Conservation (phyloP, 2,329 filamentous ascomycete genomes). For the Apiospora phragmitis region DNA sequence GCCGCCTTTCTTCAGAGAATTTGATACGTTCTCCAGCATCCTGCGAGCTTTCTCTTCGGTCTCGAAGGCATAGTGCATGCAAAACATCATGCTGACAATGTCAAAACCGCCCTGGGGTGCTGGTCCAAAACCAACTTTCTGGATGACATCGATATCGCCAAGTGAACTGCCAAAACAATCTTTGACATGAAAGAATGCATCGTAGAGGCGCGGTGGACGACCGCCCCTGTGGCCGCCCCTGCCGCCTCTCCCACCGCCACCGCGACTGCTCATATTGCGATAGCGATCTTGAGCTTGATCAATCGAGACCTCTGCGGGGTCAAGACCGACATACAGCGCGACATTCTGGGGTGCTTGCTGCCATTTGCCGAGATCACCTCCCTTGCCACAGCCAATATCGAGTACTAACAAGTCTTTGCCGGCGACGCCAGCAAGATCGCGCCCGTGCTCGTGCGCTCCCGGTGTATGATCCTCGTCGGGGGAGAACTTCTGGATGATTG, state of each 20-base stretch:
- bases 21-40: slow-evolving; percentile 92
- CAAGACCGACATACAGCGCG: slow-evolving; percentile 90
- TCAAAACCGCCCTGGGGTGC: slow-evolving; percentile 84
- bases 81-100: slow-evolving; percentile 98
- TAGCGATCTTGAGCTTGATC: slow-evolving; percentile 88
- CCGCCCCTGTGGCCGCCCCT: slow-evolving; percentile 48
- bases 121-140: slow-evolving; percentile 83
- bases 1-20: slow-evolving; percentile 88
- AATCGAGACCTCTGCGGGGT: slow-evolving; percentile 90
- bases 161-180: slow-evolving; percentile 90
- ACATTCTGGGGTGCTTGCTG: slow-evolving; percentile 88
- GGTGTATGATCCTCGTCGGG: slow-evolving; percentile 73
- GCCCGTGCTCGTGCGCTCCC: slow-evolving; percentile 55
- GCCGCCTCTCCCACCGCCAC: slow-evolving; percentile 51
- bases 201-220: slow-evolving; percentile 64
- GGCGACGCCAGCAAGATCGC: slow-evolving; percentile 38
- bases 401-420: slow-evolving; percentile 74
- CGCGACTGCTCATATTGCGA: slow-evolving; percentile 65
- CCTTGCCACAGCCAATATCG: slow-evolving; percentile 95
- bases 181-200: slow-evolving; percentile 85
- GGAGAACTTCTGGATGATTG: slow-evolving; percentile 94
- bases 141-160: slow-evolving; percentile 77
- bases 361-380: slow-evolving; percentile 95
- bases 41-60: slow-evolving; percentile 83
- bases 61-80: slow-evolving; percentile 98